phyloP scores from a whole-genome alignment of 2,329 filamentous ascomycete genomes.

The Byssochlamys sp. region DNA sequence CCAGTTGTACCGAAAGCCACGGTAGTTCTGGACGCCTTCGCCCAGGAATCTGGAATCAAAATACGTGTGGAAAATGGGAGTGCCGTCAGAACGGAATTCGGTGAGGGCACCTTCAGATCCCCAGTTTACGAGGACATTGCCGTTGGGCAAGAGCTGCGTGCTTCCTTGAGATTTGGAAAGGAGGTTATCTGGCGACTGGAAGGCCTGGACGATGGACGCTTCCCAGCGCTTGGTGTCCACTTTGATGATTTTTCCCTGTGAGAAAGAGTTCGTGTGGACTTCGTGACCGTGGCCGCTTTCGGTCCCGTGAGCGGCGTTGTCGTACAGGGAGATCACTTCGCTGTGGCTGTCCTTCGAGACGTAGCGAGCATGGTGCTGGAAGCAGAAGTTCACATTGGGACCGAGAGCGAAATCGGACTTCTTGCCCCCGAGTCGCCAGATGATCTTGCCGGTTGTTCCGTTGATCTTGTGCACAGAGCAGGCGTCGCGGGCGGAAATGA shows the following conservation, averaged over 20 bases:
- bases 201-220: slow-evolving; percentile 39
- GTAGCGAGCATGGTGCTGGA: slow-evolving; percentile 44
- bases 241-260: slow-evolving; percentile 37
- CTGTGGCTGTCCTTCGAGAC: slow-evolving; percentile 37
- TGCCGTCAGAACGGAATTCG: slow-evolving; percentile 23
- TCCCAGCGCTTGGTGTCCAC: slow-evolving; percentile 37
- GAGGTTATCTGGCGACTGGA: slow-evolving; percentile 41
- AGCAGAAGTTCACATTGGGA: slow-evolving; percentile 39
- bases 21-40: slow-evolving; percentile 30
- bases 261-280: slow-evolving; percentile 32
- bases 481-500: slow-evolving; percentile 40
- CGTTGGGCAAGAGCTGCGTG: slow-evolving; percentile 46
- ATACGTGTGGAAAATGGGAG: slow-evolving; percentile 30
- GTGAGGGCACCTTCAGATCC: slow-evolving; percentile 40
- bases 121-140: slow-evolving; percentile 50
- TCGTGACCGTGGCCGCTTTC: slow-evolving; percentile 13
- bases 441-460: slow-evolving; percentile 36
- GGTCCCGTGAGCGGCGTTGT: slow-evolving; percentile 42
- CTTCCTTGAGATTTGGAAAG: slow-evolving; percentile 44
- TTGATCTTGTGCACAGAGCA: slow-evolving; percentile 42
- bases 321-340: slow-evolving; percentile 45
- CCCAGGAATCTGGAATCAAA: slow-evolving; percentile 35
- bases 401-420: slow-evolving; percentile 35
- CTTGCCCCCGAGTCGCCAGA: slow-evolving; percentile 41
- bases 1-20: slow-evolving; percentile 32